Evolutionary conservation across 495 filamentous ascomycete genomes (phyloP), one percentile per base, ranked within the genome.

Genomic region (Bacidia rubella): DNA sequence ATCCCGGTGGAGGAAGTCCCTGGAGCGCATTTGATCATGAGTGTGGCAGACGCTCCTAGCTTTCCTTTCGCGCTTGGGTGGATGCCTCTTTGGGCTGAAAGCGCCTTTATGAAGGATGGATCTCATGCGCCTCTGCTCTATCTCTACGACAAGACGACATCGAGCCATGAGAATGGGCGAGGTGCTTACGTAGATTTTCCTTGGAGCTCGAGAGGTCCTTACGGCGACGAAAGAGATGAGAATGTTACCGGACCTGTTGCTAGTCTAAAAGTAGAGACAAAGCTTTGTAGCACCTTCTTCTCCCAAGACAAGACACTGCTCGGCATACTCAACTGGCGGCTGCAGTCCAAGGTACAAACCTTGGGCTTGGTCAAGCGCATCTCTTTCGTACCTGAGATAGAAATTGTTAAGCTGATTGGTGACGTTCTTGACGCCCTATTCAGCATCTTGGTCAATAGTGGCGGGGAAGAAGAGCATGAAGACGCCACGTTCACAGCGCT

Each of bases 371-470:
- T 99, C 27, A 83, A 86, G 63, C 79, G 86, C 54, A 74, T 97
- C 35, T 79, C 85, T 9, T 99, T 97, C 60, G 92, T 99, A 10
- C 83, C 92, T 0, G 92, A 99, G 63, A 95, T 96, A 47, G 92
- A 99, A 67, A 86, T 97, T 23, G 92, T 97, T 53, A 99, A 96
- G 67, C 75, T 95, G 47, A 70, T 96, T 9, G 80, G 76, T 54
- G 84, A 94, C 61, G 90, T 99, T 12, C 83, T 99, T 58, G 87
- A 95, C 63, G 81, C 88, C 9, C 75, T 97, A 11, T 99, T 99
- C 60, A 81, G 86, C 9, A 89, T 97, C 32, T 65, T 97, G 24
- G 82, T 92, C 11, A 87, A 93, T 57, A 81, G 95, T 62, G 77
- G 87, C 11, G 87, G 87, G 2, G 86, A 88, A 51, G 86, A 93